Evolutionary conservation across 2,329 filamentous ascomycete genomes (phyloP).

Genomic region (Fonsecaea erecta): DNA sequence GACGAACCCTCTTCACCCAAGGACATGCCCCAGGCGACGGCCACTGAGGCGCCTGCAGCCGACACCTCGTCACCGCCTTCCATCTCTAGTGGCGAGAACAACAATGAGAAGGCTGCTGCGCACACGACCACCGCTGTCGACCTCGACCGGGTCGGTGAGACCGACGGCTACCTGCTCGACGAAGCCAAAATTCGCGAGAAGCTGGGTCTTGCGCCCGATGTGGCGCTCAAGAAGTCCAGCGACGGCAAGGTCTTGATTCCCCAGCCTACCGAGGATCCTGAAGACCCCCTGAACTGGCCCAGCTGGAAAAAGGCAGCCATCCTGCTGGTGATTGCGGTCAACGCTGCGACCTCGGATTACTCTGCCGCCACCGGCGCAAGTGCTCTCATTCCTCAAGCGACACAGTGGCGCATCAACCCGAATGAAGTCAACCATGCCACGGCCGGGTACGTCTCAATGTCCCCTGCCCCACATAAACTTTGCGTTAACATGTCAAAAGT

Average conservation of each 20-base stretch:
- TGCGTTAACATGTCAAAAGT: conserved; percentile 35
- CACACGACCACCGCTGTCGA: conserved; percentile 25
- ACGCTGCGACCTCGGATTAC: conserved; percentile 57
- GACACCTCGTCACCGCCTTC: conserved; percentile 22
- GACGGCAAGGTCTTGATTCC: conserved; percentile 57
- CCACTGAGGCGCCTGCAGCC: neutral
- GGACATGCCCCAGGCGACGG: conserved; percentile 3
- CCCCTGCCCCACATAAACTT: neutral
- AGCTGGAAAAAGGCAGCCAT: conserved; percentile 55
- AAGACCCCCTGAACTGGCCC: conserved; percentile 62
- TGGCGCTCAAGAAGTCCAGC: conserved; percentile 44
- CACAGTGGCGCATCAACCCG: conserved; percentile 55
- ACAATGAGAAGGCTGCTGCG: conserved; percentile 19
- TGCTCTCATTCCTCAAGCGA: conserved; percentile 51
- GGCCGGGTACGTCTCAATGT: conserved; percentile 40
- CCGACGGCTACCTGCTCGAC: conserved; percentile 38
- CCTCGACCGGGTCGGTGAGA: conserved; percentile 37
- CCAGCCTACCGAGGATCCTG: conserved; percentile 57
- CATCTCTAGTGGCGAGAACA: conserved; percentile 27
- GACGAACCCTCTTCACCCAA: conserved; percentile 10
- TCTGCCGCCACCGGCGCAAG: conserved; percentile 54
- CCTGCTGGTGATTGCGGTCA: conserved; percentile 54
- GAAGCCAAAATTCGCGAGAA: conserved; percentile 32
- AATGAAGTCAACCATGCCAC: conserved; percentile 58
- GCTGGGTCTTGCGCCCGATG: conserved; percentile 35